Evolutionary conservation across 306 rosid genomes (phyloP).

Genomic region (Fragaria vesca): DNA sequence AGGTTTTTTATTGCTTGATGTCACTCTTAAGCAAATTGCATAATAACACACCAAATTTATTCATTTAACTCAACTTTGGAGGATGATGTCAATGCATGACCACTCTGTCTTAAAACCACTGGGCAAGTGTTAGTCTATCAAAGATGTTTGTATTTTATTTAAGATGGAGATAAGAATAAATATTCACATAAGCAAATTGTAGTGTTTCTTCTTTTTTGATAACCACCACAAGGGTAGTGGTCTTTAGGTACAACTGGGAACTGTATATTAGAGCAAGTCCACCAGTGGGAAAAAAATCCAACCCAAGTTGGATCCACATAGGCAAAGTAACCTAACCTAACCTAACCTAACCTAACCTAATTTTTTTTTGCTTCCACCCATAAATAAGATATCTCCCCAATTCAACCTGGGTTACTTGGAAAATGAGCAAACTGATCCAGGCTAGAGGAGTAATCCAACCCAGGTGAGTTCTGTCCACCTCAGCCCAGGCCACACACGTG

Average conservation of each 20-base stretch:
- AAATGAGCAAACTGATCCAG: too few species aligned
- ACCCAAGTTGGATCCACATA: too few species aligned
- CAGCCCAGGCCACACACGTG: too few species aligned
- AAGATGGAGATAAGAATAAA: not conserved
- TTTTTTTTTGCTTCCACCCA: too few species aligned
- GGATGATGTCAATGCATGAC: not conserved
- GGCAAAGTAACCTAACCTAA: too few species aligned
- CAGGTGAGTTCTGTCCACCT: too few species aligned
- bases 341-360: too few species aligned
- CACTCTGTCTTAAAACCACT: not conserved
- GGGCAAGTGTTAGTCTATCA: not conserved
- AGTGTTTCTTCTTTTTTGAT: not conserved
- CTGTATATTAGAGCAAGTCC: not conserved
- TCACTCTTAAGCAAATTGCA: not conserved
- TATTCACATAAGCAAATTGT: not conserved
- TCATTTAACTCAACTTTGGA: too few species aligned
- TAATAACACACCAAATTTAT: not conserved
- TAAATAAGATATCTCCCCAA: too few species aligned
- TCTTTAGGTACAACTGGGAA: not conserved
- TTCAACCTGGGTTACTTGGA: too few species aligned
- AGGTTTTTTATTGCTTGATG: not conserved
- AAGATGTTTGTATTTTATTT: not conserved
- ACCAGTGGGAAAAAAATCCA: too few species aligned
- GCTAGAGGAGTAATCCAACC: too few species aligned
- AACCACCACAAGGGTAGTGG: not conserved